These are phyloP conservation scores for Salix caprea DNA, from an alignment of 345 rosid genomes.

Conservation along the genomic window DNA sequence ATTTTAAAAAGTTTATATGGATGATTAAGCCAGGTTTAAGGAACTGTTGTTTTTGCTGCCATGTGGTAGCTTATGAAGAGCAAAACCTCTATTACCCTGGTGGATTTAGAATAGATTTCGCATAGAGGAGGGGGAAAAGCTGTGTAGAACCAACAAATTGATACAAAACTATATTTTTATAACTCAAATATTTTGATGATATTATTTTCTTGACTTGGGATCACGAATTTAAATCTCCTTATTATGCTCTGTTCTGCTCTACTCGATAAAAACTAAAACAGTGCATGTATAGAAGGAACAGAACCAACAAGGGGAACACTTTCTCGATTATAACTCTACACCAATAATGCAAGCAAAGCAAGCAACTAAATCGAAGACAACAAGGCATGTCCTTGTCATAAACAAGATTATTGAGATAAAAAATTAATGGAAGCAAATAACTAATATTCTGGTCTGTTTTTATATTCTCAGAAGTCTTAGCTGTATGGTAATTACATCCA, in stretches of 20 bases:
- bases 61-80: neutral
- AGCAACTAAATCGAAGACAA: slow-evolving; percentile 4
- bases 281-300: too few relatives aligned
- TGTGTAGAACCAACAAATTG: neutral
- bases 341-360: slow-evolving; percentile 27
- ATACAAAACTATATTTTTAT: too few relatives aligned
- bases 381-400: neutral
- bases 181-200: too few relatives aligned
- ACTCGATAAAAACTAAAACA: too few relatives aligned
- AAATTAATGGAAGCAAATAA: neutral
- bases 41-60: slow-evolving; percentile 7
- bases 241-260: too few relatives aligned
- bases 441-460: neutral
- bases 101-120: neutral
- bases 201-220: too few relatives aligned
- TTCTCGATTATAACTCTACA: neutral
- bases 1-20: neutral
- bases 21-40: neutral
- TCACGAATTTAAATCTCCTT: too few relatives aligned
- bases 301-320: neutral
- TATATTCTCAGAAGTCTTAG: neutral
- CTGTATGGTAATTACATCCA: neutral
- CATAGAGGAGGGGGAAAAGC: neutral
- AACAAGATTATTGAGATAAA: neutral
- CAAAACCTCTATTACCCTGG: neutral